Evolutionary conservation across 176 grass and related monocot genomes (phyloP), one percentile per base, ranked within the genome.

Genomic region (Microstegium vimineum): DNA sequence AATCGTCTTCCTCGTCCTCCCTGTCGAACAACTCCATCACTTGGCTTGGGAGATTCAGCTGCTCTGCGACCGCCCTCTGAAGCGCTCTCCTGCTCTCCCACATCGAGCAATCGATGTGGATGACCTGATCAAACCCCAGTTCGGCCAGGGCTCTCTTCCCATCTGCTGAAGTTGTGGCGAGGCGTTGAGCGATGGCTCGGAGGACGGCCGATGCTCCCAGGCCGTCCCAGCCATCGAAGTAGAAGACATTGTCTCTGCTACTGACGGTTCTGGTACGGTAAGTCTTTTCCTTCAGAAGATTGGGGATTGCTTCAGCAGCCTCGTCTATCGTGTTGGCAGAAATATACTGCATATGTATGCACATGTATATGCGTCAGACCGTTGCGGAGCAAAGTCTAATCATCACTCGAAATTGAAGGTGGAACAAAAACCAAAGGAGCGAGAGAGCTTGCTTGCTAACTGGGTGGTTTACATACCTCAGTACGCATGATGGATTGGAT

Each of bases 211-310:
- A 82, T 1, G 56, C 69, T 20, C 54, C 80, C 2, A 82, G 41
- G 9, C 80, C 80, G 1, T 63, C 69, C 69, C 80, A 82, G 16
- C 80, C 80, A 18, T 82, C 56, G 5, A 82, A 73, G 20, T 82
- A 82, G 68, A 82, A 12, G 17, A 46, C 56, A 26, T 63, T 76
- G 15, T 76, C 36, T 60, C 74, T 76, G 23, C 33, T 76, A 1
- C 13, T 27, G 4, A 40, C 14, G 13, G 11, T 76, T 52, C 45
- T 74, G 41, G 41, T 43, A 40, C 10, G 15, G 43, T 14, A 45
- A 15, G 12, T 15, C 43, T 45, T 45, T 45, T 45, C 43, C 22
- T 61, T 60, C 13, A 76, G 22, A 22, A 1, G 3, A 0, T 0
- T 1, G 13, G 27, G 33, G 11, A 40, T 38, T 2, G 0, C 0